A percentile compares a stretch with the other conserved stretches of the same genome.
These are phyloP conservation scores for Andrographis paniculata DNA, from an alignment of 305 asterid species.

Conservation along the genomic window DNA sequence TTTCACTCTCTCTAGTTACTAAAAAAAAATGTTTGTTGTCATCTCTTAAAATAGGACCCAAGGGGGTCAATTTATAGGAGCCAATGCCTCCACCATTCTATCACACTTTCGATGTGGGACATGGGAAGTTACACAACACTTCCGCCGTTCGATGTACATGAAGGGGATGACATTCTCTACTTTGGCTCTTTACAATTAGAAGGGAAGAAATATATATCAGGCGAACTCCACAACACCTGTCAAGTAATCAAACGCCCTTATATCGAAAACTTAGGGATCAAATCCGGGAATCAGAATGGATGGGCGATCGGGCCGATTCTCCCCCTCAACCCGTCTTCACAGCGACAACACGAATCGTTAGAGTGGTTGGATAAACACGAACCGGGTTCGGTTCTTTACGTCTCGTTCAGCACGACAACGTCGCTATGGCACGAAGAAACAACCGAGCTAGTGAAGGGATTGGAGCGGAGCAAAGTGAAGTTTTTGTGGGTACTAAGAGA, in stretches of 20 bases:
- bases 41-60: too few relatives aligned
- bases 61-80: too few relatives aligned
- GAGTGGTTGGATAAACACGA: constrained; percentile 32
- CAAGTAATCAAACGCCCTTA: constrained; percentile 26
- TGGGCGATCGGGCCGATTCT: constrained; percentile 43
- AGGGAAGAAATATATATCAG: constrained; percentile 11
- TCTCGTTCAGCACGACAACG: constrained; percentile 19
- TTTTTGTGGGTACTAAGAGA: constrained; percentile 24
- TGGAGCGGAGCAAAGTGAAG: constrained; percentile 15
- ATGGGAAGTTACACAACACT: too few relatives aligned
- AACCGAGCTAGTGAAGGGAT: constrained; percentile 18
- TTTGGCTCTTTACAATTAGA: not conserved
- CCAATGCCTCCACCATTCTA: too few relatives aligned
- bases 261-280: constrained; percentile 20
- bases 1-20: too few relatives aligned
- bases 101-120: too few relatives aligned
- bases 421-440: constrained; percentile 16
- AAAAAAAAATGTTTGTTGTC: too few relatives aligned
- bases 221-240: constrained; percentile 29
- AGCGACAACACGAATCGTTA: constrained; percentile 9
- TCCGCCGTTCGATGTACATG: constrained; percentile 13
- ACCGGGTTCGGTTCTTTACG: constrained; percentile 20
- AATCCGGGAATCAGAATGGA: constrained; percentile 3
- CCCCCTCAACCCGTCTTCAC: constrained; percentile 4
- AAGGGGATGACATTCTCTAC: not conserved